Evolutionary conservation across 164 flowering plant genomes (phyloP), one percentile per base, ranked within the genome.

Genomic region (Euptelea pleiosperma): DNA sequence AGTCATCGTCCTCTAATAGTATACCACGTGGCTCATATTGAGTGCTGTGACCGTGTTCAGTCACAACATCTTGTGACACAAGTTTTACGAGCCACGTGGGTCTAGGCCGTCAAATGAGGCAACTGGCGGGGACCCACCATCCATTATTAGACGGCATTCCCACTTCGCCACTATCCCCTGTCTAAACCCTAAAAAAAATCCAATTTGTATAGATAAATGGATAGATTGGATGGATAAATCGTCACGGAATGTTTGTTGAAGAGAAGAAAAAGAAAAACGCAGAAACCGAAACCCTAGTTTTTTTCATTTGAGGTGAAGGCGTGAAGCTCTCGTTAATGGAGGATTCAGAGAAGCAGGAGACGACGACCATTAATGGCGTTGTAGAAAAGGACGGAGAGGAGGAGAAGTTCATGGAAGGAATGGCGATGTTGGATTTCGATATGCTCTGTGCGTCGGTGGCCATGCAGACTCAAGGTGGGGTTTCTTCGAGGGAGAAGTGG

Each of bases 391-490:
- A 58, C 28, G 77, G 61, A 29, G 84, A 73, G 44, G 73, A 73
- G 70, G 70, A 62, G 65, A 22, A 21, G 64, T 50, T 76, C 55
- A 21, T 74, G 63, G 87, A 79, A 36, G 86, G 81, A 24, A 60
- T 79, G 75, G 62, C 86, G 10, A 85, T 88, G 4, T 48, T 88
- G 84, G 96, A 91, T 72, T 85, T 91, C 48, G 98, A 91, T 47
- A 52, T 89, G 92, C 70, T 91, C 25, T 91, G 96, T 54, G 77
- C 98, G 1, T 73, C 96, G 16, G 98, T 91, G 35, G 98, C 91
- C n/a, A 34, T 80, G 81, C 96, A 88, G 75, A 78, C 84, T 31
- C 82, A 86, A 51, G 90, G 90, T 24, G 63, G 63, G 6, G 26
- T 47, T 14, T 37, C 16, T 40, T 60, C 60, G 40, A 44, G 29